Percentiles rank a stretch among this genome's conserved stretches.
Evolutionary conservation across 768 basidiomycete genomes (phyloP).

Genomic region (Cyclocybe cylindracea): DNA sequence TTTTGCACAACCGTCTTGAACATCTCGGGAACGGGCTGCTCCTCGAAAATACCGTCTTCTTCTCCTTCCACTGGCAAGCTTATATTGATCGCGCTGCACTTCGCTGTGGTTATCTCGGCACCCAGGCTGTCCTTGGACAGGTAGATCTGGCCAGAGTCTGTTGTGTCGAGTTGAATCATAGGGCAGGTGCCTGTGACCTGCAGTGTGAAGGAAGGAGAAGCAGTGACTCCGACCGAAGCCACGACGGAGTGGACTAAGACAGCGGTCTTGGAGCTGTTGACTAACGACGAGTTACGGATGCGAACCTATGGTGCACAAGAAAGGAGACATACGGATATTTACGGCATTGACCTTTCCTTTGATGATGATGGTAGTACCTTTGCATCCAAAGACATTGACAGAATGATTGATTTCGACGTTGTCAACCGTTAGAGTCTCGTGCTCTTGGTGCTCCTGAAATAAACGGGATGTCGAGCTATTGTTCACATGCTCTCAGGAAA

Average conservation of each 20-base stretch:
- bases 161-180: constrained; percentile 91
- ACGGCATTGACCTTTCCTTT: constrained; percentile 97
- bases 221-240: constrained; percentile 86
- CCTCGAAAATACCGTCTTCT: constrained; percentile 90
- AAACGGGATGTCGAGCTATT: background rate
- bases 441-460: constrained; percentile 88
- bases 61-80: constrained; percentile 83
- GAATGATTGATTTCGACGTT: constrained; percentile 78
- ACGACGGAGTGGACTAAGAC: constrained; percentile 91
- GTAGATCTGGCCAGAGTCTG: constrained; percentile 94
- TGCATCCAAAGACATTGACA: constrained; percentile 90
- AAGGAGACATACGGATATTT: constrained; percentile 64
- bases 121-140: constrained; percentile 78
- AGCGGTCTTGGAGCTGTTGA: constrained; percentile 86
- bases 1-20: constrained; percentile 78
- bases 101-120: constrained; percentile 89
- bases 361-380: constrained; percentile 78
- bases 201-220: constrained; percentile 89
- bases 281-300: constrained; percentile 38
- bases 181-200: constrained; percentile 91
- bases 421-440: constrained; percentile 74
- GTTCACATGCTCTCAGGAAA: background rate
- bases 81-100: constrained; percentile 92
- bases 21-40: constrained; percentile 94
- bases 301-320: background rate